These are phyloP conservation scores for Carex pumila DNA, from an alignment of 176 grass and related monocot species.

Conservation along the genomic window DNA sequence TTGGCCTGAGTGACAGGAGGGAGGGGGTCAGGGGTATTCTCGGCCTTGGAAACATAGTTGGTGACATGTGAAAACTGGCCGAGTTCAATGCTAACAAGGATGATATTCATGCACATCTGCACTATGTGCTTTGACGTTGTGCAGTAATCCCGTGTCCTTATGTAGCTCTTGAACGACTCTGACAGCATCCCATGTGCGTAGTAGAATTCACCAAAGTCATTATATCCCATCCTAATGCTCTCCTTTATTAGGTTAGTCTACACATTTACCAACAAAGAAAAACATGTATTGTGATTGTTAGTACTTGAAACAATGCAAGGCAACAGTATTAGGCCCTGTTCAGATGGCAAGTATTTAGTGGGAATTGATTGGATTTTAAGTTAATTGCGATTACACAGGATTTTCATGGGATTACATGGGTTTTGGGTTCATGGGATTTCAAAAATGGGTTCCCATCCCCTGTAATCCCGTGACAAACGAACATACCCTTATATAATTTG, in stretches of 20 bases:
- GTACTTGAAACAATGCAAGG: too few relatives aligned
- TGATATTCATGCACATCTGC: slow-evolving; percentile 98
- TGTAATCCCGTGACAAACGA: too few relatives aligned
- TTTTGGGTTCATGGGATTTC: too few relatives aligned
- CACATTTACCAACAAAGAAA: slow-evolving; percentile 22
- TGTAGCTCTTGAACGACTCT: slow-evolving; percentile 92
- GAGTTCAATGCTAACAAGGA: slow-evolving; percentile 87
- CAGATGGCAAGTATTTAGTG: too few relatives aligned
- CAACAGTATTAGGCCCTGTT: too few relatives aligned
- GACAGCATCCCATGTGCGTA: slow-evolving; percentile 75
- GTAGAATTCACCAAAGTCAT: slow-evolving; percentile 89
- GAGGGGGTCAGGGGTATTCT: slow-evolving; percentile 58
- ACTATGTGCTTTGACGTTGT: slow-evolving; percentile 96
- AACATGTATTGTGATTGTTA: background rate
- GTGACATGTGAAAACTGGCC: slow-evolving; percentile 75
- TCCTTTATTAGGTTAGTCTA: slow-evolving; percentile 98
- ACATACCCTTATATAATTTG: too few relatives aligned
- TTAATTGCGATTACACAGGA: too few relatives aligned
- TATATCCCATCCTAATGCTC: slow-evolving; percentile 99
- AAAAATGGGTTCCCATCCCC: too few relatives aligned
- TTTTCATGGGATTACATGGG: too few relatives aligned
- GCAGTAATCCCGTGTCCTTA: slow-evolving; percentile 93
- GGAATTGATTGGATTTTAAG: too few relatives aligned
- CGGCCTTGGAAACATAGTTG: slow-evolving; percentile 93
- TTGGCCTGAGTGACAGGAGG: slow-evolving; percentile 47